Evolutionary conservation across 2,329 filamentous ascomycete genomes (phyloP), one percentile per base, ranked within the genome.

Genomic region (Curvularia sp.): DNA sequence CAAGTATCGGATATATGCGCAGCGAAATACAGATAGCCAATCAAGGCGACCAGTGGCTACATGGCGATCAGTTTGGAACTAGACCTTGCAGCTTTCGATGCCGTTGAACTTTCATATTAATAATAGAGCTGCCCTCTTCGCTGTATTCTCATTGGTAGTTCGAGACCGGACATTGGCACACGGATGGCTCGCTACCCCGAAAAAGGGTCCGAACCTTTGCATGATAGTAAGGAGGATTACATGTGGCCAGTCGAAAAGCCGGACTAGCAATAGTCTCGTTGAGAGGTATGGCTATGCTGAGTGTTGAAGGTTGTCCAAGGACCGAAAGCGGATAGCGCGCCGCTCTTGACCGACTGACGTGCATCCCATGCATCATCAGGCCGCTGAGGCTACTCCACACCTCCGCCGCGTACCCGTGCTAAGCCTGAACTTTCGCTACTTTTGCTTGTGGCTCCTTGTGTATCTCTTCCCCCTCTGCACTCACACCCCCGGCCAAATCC

Each of bases 371-470:
- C 49, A 54, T 55, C 55, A 61, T 41, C 52, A 39, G 60, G 43
- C 41, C 41, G 41, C 52, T 56, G 45, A 41, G 49, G 50, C 59
- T 58, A 59, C 63, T 65, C 65, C 56, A 60, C 65, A 63, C 50
- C 53, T 55, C 50, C 54, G 61, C 55, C 64, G 60, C 55, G 36
- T 62, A 62, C 34, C 65, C 60, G 63, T 61, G 57, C 59, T 55
- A 57, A 59, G 64, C 64, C 59, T 55, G 41, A 53, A 56, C 53
- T 57, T 47, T 60, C 23, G 52, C 38, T 53, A 51, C 47, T 43
- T 57, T 54, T 55, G 54, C 48, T 52, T 59, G 34, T 21, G 21
- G 23, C 49, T 42, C 39, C 21, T 32, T n/a, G 46, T 25, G 46
- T 36, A 38, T 56, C 56, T 53, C 13, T n/a, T 13, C 23, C 53